Evolutionary conservation across 148 eudicot species (phyloP).

Genomic region (Chenopodium quinoa): DNA sequence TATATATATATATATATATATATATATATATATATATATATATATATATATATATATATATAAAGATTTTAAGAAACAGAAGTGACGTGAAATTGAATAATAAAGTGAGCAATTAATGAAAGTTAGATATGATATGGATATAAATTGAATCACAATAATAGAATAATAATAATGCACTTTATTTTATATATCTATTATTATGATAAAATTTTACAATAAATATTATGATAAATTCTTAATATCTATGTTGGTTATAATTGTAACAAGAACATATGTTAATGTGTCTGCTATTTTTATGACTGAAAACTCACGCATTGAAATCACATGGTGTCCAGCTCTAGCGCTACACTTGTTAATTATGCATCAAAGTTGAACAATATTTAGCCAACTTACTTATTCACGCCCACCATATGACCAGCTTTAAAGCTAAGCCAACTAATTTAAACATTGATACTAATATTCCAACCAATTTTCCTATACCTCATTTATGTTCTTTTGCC

Average conservation of each 20-base stretch:
- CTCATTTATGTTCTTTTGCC: too few relatives aligned
- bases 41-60: too few relatives aligned
- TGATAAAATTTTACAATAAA: too few relatives aligned
- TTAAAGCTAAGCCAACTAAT: constrained; percentile 27
- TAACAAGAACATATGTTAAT: neutral
- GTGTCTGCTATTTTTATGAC: neutral
- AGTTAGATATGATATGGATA: constrained; percentile 6
- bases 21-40: too few relatives aligned
- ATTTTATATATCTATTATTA: too few relatives aligned
- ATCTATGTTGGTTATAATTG: neutral
- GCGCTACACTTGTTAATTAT: neutral
- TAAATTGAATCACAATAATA: too few relatives aligned
- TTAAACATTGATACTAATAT: neutral
- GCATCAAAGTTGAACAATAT: neutral
- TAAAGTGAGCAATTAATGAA: neutral
- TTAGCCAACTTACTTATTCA: neutral
- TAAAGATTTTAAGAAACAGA: neutral
- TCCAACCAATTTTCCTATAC: neutral
- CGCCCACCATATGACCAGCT: constrained; percentile 22
- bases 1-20: too few relatives aligned
- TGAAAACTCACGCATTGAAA: constrained; percentile 14
- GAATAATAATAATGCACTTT: too few relatives aligned
- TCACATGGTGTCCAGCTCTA: constrained; percentile 14
- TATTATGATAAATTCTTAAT: too few relatives aligned
- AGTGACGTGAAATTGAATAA: neutral